Base-by-base conservation (phyloP, 1,284 basidiomycete genomes). In the Vanrija pseudolonga region DNA sequence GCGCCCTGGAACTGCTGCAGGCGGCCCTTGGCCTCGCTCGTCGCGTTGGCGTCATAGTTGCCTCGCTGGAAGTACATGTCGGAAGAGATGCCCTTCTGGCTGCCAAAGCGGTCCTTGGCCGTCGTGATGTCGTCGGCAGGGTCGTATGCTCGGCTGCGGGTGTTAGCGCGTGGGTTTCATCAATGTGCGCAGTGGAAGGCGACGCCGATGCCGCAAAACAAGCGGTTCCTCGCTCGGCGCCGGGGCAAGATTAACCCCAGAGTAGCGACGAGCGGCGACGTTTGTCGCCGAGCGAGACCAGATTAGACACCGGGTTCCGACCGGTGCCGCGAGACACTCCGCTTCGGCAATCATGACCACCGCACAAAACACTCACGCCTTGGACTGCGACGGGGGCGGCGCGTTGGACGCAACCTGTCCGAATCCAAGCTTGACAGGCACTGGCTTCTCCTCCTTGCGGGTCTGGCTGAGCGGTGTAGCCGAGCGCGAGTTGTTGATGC, bases 1-100 rank as follows among this genome's bases (percentile, higher is more conserved):
- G 95, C 91, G 17, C 94, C 94, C 65, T 87, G 84, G 84, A 99
- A 98, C 45, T 84, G 80, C 64, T 87, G 84, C 44, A 98, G 79
- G 9, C 95, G 84, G 19, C 82, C 77, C 71, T 92, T 88, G 2
- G 93, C 91, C 76, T 97, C 92, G 40, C 80, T 76, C 32, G 83
- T 73, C 4, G 85, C 81, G 42, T 77, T 70, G 1, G 91, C 84
- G 72, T 98, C 95, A 77, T 97, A 97, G 18, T 84, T 76, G 51
- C 89, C 89, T 26, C 95, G 84, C 38, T 88, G 90, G 76, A 98
- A 98, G 81, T 90, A 98, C 88, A 95, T 93, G 73, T 98, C 96
- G 2, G 90, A 95, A 5, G 92, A 96, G 73, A 99, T 97, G 47
- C 78, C 79, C 75, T 98, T 98, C 72, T 98, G 95, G 60, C 71